A percentile compares a stretch with the other conserved stretches of the same genome.
phyloP scores from a whole-genome alignment of 192 early-diverging fungal genomes.

The Spizellomyces sp. region DNA sequence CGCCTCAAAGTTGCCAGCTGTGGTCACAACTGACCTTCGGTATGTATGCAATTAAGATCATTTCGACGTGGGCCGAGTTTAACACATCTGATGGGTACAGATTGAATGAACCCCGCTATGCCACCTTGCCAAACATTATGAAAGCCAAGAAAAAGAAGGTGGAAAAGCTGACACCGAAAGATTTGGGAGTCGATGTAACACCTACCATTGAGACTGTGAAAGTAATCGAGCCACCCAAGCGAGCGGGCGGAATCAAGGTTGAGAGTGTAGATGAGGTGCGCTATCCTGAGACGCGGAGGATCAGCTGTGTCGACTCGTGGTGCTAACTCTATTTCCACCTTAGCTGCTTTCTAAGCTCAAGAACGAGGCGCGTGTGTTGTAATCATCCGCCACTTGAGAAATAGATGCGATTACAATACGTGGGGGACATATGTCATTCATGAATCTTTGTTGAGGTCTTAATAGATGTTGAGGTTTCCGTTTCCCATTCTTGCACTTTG shows the following conservation, averaged over 20 bases:
- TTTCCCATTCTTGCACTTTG: too few species aligned
- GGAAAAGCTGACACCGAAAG: slow-evolving; percentile 70
- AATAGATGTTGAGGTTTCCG: too few species aligned
- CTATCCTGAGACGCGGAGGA: background rate
- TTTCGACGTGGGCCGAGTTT: slow-evolving; percentile 10
- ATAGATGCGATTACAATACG: too few species aligned
- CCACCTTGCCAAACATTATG: slow-evolving; percentile 95
- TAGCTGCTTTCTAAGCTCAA: slow-evolving; percentile 85
- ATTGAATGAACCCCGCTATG: slow-evolving; percentile 95
- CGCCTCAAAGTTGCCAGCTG: slow-evolving; percentile 78
- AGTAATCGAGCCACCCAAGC: slow-evolving; percentile 90
- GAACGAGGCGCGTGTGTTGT: slow-evolving; percentile 77
- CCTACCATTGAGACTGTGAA: slow-evolving; percentile 85
- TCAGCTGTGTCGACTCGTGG: background rate
- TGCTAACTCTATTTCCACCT: background rate
- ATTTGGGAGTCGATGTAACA: slow-evolving; percentile 83
- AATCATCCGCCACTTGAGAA: slow-evolving; percentile 16
- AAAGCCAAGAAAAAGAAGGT: slow-evolving; percentile 99
- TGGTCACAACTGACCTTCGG: slow-evolving; percentile 94
- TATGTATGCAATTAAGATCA: slow-evolving; percentile 32
- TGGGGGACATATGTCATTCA: too few species aligned
- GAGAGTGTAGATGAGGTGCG: slow-evolving; percentile 83
- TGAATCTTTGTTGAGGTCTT: too few species aligned
- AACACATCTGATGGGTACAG: slow-evolving; percentile 40
- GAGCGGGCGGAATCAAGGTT: slow-evolving; percentile 89